phyloP scores from a whole-genome alignment of 495 filamentous ascomycete genomes.

The Antarctomyces pellizariae region DNA sequence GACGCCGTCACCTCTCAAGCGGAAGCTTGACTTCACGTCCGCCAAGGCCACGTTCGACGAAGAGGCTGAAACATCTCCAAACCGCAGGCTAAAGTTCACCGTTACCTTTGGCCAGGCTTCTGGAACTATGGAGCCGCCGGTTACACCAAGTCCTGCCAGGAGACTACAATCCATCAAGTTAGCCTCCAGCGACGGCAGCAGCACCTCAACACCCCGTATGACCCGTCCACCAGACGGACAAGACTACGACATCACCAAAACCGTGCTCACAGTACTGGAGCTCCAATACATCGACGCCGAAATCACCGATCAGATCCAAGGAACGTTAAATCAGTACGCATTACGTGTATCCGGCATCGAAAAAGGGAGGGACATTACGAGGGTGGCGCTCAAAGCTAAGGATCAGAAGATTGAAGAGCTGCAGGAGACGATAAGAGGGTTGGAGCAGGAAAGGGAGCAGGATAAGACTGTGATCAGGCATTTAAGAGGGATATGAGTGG shows the following conservation, averaged over 20 bases:
- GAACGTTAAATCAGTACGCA: constrained; percentile 30
- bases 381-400: constrained; percentile 34
- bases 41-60: no score
- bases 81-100: no score
- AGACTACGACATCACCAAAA: constrained; percentile 24
- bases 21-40: no score
- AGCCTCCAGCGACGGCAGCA: constrained; percentile 3
- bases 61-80: no score
- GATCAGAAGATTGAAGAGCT: constrained; percentile 33
- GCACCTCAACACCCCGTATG: constrained; percentile 1
- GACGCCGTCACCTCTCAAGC: no score
- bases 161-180: no score
- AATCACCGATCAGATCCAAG: constrained; percentile 19
- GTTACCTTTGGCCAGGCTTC: no score
- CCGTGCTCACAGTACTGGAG: constrained; percentile 27
- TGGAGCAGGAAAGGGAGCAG: constrained; percentile 28
- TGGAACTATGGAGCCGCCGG: no score
- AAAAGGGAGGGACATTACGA: constrained; percentile 35
- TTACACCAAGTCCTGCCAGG: no score
- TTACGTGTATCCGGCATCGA: constrained; percentile 30
- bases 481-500: constrained; percentile 9
- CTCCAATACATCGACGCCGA: constrained; percentile 19
- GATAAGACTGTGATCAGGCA: constrained; percentile 21
- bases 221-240: constrained; percentile 5
- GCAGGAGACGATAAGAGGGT: constrained; percentile 18